Evolutionary conservation across 169 alveolate genomes (phyloP).

Genomic region (Amoebophrya sp.): DNA sequence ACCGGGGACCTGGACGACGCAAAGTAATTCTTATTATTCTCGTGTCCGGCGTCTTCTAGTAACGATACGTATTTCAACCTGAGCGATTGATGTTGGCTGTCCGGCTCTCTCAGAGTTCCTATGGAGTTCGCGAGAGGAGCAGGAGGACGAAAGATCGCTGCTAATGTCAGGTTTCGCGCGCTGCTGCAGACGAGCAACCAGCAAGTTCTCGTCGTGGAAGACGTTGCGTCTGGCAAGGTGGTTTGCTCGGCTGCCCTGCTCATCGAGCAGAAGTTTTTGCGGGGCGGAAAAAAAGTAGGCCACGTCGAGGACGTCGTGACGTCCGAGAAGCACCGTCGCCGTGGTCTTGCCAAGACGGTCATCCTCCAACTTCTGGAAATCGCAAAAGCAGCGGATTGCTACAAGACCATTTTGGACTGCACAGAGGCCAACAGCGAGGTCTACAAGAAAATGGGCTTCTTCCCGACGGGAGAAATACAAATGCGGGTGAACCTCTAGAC

Average conservation of each 20-base stretch:
- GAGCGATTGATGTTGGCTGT: too few species aligned
- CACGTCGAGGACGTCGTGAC: not conserved
- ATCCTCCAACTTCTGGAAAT: not conserved
- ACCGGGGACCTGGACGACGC: not conserved
- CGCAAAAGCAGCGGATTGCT: not conserved
- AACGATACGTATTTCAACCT: too few species aligned
- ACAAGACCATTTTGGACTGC: not conserved
- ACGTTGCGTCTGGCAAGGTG: not conserved
- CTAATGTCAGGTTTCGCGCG: conserved; percentile 1
- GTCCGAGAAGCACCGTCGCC: not conserved
- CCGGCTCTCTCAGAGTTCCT: too few species aligned
- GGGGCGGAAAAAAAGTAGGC: not conserved
- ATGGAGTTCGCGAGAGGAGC: too few species aligned
- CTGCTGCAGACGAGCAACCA: not conserved
- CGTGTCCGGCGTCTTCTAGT: too few species aligned
- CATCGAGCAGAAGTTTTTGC: not conserved
- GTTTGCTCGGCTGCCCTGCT: not conserved
- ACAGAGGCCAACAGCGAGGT: not conserved
- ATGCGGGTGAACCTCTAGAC: not conserved
- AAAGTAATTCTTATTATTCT: not conserved
- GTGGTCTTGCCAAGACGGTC: not conserved
- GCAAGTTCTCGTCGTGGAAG: not conserved
- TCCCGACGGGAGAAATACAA: not conserved
- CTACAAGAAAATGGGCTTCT: not conserved
- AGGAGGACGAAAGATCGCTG: too few species aligned